Conservation (phyloP, 257 asterid genomes). For the Solanum chmielewskii region DNA sequence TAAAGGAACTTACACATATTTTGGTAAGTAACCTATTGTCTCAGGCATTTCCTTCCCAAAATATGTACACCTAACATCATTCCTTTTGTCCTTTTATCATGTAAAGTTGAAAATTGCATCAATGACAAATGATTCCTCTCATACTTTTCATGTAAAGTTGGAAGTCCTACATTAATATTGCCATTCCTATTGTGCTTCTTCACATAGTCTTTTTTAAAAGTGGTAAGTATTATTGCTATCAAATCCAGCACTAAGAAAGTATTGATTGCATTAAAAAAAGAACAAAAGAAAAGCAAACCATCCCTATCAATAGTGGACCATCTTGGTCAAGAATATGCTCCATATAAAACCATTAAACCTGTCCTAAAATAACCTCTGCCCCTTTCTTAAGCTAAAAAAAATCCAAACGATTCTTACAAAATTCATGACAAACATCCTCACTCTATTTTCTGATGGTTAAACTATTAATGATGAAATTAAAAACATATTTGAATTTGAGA, state of each 20-base stretch:
- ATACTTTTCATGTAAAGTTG: neutral
- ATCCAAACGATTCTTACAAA: neutral
- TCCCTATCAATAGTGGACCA: neutral
- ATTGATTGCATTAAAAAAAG: neutral
- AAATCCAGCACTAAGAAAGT: neutral
- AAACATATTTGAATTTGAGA: neutral
- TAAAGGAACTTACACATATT: neutral
- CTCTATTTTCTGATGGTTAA: neutral
- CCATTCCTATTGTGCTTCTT: neutral
- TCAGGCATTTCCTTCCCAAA: neutral
- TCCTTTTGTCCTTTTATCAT: neutral
- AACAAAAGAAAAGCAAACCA: neutral
- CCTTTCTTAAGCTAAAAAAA: neutral
- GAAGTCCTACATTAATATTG: neutral
- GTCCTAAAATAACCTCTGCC: neutral
- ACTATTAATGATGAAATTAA: neutral
- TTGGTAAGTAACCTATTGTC: neutral
- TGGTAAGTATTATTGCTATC: neutral
- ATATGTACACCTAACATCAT: neutral
- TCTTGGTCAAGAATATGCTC: neutral
- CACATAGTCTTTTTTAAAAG: neutral
- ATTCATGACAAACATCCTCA: neutral
- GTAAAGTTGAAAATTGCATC: neutral
- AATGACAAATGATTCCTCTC: neutral
- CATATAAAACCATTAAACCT: neutral